A percentile compares a stretch with the other conserved stretches of the same genome.
Evolutionary conservation across 139 green algal genomes (phyloP).

Genomic region (Coccomyxa sp.): DNA sequence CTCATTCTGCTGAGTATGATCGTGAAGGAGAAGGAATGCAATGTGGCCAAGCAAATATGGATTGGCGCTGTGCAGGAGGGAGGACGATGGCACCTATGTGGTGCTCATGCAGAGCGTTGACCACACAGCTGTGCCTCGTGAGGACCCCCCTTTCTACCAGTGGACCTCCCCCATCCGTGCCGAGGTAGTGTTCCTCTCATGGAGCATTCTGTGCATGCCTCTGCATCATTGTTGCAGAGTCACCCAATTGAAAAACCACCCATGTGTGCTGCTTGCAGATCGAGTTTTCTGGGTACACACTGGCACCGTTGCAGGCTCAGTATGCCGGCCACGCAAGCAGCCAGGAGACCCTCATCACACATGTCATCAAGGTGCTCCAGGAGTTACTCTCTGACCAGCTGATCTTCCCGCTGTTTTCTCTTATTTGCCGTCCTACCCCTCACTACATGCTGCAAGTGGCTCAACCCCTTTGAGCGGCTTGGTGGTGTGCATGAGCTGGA

Average conservation of each 20-base stretch:
- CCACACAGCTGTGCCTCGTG: not conserved
- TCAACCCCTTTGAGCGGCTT: no score
- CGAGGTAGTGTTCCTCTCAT: not conserved
- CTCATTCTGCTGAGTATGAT: no score
- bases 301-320: not conserved
- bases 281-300: not conserved
- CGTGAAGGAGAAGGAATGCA: not conserved
- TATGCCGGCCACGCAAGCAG: not conserved
- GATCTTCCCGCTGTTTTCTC: no score
- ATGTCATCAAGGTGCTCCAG: not conserved
- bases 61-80: not conserved
- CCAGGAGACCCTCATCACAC: constrained; percentile 1
- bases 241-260: not conserved
- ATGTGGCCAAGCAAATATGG: not conserved
- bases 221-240: not conserved
- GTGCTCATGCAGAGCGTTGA: constrained; percentile 14
- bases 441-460: no score
- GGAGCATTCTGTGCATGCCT: not conserved
- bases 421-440: no score
- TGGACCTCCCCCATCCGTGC: not conserved
- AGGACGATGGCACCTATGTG: constrained; percentile 26
- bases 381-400: no score
- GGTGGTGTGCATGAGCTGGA: no score
- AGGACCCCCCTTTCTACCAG: not conserved
- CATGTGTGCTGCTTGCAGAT: not conserved